Evolutionary conservation across 2,329 filamentous ascomycete species (phyloP).

Genomic region (Cordyceps cateniannulata): DNA sequence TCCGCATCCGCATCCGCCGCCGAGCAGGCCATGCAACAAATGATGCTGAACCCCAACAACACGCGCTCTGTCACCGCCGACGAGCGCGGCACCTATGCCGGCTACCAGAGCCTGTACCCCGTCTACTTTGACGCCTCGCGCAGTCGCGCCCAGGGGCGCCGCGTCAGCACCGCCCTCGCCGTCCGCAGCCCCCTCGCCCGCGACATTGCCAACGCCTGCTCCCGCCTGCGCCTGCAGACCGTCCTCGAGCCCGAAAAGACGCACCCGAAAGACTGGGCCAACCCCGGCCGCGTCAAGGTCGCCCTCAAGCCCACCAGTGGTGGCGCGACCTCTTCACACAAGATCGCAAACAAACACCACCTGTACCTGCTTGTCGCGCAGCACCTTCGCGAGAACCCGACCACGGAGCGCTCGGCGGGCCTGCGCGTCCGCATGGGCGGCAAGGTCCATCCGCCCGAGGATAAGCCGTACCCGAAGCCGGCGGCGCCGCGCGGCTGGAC

Average conservation of each 20-base stretch:
- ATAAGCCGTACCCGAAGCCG: constrained; percentile 63
- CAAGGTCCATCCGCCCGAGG: constrained; percentile 54
- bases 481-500: constrained; percentile 86
- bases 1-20: constrained; percentile 19
- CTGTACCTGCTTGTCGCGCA: constrained; percentile 74
- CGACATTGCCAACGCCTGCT: constrained; percentile 83
- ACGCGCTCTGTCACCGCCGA: constrained; percentile 27
- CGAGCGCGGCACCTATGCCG: constrained; percentile 55
- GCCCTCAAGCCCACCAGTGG: constrained; percentile 49
- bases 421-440: constrained; percentile 69
- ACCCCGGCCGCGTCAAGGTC: constrained; percentile 84
- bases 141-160: constrained; percentile 70
- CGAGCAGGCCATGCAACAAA: constrained; percentile 23
- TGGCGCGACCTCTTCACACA: constrained; percentile 22
- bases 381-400: constrained; percentile 73
- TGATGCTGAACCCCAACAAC: constrained; percentile 17
- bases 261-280: constrained; percentile 96
- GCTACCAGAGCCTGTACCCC: constrained; percentile 87
- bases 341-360: constrained; percentile 75
- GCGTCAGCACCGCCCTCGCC: constrained; percentile 65
- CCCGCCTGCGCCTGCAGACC: constrained; percentile 60
- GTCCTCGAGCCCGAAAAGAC: constrained; percentile 87
- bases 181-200: constrained; percentile 81
- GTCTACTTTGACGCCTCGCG: constrained; percentile 84
- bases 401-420: constrained; percentile 60